Conservation (phyloP, 345 rosid genomes). For the Acer campestre region DNA sequence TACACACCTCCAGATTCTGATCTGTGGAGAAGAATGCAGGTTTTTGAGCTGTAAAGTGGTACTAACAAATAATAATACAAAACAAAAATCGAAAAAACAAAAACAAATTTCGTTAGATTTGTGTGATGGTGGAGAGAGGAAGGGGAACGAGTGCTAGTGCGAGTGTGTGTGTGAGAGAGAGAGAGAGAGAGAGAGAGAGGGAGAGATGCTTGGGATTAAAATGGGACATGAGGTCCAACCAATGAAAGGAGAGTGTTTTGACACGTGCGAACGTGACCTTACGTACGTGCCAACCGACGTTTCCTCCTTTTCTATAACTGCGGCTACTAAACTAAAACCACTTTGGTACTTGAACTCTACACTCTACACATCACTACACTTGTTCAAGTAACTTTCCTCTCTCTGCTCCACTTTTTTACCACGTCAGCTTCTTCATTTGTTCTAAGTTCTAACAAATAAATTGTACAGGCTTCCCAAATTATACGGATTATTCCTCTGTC, state of each 20-base stretch:
- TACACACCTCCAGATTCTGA: conserved; percentile 37
- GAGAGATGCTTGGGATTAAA: conserved; percentile 30
- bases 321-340: not conserved
- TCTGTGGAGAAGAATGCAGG: conserved; percentile 46
- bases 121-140: conserved; percentile 31
- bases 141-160: not conserved
- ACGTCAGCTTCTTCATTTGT: not conserved
- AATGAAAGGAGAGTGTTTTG: conserved; percentile 20
- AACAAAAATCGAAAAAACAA: not conserved
- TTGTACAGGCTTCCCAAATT: no score
- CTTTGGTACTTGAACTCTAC: not conserved
- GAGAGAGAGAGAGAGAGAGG: not conserved
- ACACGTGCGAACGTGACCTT: conserved; percentile 41
- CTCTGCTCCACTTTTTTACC: not conserved
- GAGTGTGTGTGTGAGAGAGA: conserved; percentile 19
- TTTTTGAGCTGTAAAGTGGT: conserved; percentile 46
- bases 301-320: conserved; percentile 10
- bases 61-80: conserved; percentile 20
- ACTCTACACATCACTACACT: not conserved
- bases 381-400: not conserved
- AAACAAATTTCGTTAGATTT: not conserved
- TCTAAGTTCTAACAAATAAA: no score
- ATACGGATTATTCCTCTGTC: no score
- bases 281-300: conserved; percentile 79
- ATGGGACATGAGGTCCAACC: conserved; percentile 26